A percentile compares a stretch with the other conserved stretches of the same genome.
Conservation (phyloP, 1,139 yeast species). For the Kodamaea arcana region DNA sequence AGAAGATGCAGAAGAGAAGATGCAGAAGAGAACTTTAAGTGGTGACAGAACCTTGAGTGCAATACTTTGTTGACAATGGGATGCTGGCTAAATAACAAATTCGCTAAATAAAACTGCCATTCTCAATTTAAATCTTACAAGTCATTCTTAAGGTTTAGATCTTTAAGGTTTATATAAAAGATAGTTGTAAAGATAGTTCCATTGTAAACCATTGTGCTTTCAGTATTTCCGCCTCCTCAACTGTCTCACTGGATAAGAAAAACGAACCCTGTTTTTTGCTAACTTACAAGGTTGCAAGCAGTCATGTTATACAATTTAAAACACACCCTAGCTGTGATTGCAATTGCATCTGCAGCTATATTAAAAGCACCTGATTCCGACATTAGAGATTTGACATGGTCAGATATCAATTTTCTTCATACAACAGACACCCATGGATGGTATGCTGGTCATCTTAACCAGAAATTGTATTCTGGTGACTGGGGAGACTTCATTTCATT, state of each 20-base stretch:
- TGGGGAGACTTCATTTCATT: slow-evolving; percentile 94
- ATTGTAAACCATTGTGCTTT: too few species aligned
- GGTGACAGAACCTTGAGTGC: too few species aligned
- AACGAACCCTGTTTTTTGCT: not conserved
- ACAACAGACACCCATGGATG: slow-evolving; percentile 97
- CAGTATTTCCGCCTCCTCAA: not conserved
- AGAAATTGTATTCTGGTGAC: slow-evolving; percentile 70
- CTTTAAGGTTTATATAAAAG: too few species aligned
- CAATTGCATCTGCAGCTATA: not conserved
- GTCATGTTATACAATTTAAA: not conserved
- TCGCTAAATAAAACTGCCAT: too few species aligned
- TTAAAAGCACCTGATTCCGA: not conserved
- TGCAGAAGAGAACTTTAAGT: too few species aligned
- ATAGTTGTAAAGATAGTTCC: too few species aligned
- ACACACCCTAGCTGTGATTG: not conserved
- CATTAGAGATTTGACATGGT: slow-evolving; percentile 53
- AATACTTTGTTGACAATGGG: too few species aligned
- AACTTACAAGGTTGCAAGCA: slow-evolving; percentile 1
- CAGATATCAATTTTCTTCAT: slow-evolving; percentile 76
- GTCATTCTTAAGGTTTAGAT: too few species aligned
- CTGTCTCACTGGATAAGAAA: not conserved
- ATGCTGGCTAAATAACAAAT: too few species aligned
- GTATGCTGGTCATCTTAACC: slow-evolving; percentile 84
- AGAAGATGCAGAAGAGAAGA: too few species aligned
- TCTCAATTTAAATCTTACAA: too few species aligned